Evolutionary conservation across 2,329 filamentous ascomycete species (phyloP).

Genomic region (Passalora sequoiae): DNA sequence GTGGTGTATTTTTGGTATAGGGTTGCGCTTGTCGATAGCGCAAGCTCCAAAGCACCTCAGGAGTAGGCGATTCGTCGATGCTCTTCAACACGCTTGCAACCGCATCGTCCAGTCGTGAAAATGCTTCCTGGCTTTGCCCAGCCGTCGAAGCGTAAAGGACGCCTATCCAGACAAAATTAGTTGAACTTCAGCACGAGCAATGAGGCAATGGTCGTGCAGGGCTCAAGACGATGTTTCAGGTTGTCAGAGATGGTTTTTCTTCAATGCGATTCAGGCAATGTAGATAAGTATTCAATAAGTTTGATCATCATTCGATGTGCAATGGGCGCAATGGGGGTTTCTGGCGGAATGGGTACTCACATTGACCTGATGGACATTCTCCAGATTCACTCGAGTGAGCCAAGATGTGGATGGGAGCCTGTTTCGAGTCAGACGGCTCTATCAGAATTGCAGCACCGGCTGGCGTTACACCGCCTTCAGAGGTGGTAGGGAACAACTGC

Average conservation of each 20-base stretch:
- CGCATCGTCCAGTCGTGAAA: conserved; percentile 37
- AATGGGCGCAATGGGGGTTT: not conserved
- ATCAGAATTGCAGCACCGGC: conserved; percentile 68
- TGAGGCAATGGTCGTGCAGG: not conserved
- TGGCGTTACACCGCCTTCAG: conserved; percentile 71
- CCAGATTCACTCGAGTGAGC: conserved; percentile 86
- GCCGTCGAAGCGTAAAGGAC: conserved; percentile 53
- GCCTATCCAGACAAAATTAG: conserved; percentile 39
- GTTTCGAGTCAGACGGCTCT: conserved; percentile 37
- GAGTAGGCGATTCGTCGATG: conserved; percentile 32
- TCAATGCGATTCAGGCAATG: conserved; percentile 98
- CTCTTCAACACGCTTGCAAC: conserved; percentile 42
- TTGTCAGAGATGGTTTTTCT: conserved; percentile 81
- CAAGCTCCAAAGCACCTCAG: conserved; percentile 49
- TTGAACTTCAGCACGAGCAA: not conserved
- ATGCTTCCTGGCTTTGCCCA: conserved; percentile 33
- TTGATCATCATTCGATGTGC: conserved; percentile 71
- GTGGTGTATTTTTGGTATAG: conserved; percentile 24
- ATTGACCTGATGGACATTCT: conserved; percentile 81
- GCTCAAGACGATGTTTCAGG: conserved; percentile 58
- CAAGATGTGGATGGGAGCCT: conserved; percentile 57
- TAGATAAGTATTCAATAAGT: conserved; percentile 95
- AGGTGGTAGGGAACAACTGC: conserved; percentile 62
- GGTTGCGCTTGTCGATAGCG: conserved; percentile 44
- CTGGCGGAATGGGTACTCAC: conserved; percentile 57